Evolutionary conservation across 208 protist genomes (phyloP).

Genomic region (Borovskyia barvae): DNA sequence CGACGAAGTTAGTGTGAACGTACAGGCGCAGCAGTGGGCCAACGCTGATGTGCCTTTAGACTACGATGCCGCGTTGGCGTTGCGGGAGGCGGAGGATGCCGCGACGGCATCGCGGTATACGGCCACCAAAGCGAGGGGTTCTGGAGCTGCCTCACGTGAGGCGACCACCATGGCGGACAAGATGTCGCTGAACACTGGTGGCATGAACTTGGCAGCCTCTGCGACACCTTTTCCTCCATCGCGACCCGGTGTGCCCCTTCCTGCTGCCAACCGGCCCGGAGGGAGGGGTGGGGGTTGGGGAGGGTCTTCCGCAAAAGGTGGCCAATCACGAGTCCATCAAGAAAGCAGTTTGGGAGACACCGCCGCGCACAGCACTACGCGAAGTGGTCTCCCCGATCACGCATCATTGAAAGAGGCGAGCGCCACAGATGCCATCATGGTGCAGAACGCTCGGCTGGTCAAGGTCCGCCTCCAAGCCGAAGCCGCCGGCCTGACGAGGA

Average conservation of each 20-base stretch:
- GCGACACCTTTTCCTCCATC: too few relatives aligned
- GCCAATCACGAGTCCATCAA: too few relatives aligned
- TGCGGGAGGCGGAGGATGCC: slow-evolving; percentile 14
- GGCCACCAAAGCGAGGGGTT: neutral
- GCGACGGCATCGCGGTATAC: neutral
- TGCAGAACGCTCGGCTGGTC: neutral
- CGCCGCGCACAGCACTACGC: too few relatives aligned
- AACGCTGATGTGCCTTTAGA: slow-evolving; percentile 13
- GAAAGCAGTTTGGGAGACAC: slow-evolving; percentile 1
- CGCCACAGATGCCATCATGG: neutral
- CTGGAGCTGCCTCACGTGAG: neutral
- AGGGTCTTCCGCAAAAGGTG: neutral
- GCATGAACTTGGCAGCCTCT: too few relatives aligned
- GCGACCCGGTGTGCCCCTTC: too few relatives aligned
- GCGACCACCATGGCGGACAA: too few relatives aligned
- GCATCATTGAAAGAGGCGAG: too few relatives aligned
- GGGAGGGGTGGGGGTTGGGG: too few relatives aligned
- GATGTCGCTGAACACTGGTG: too few relatives aligned
- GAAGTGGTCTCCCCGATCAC: too few relatives aligned
- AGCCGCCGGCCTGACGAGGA: neutral
- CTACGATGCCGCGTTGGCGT: slow-evolving; percentile 17
- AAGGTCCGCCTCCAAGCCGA: neutral
- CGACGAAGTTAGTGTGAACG: neutral
- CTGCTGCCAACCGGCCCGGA: too few relatives aligned
- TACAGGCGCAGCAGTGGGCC: neutral